These are phyloP conservation scores for Sporothrix curviconia DNA, from an alignment of 2,329 filamentous ascomycete genomes.

Conservation along the genomic window DNA sequence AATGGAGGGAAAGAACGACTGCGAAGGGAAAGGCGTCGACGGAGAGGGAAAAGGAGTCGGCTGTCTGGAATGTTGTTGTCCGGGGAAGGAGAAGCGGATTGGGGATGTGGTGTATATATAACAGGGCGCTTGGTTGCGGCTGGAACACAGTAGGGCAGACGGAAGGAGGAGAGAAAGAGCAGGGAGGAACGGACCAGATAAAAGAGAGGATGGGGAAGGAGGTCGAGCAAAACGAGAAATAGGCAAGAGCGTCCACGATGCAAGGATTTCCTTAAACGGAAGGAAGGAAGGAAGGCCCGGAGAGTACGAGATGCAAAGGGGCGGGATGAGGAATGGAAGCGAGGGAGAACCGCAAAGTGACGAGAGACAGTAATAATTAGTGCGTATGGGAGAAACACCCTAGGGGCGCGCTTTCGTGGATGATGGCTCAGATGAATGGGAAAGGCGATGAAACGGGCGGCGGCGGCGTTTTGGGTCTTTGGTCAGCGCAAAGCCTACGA, in stretches of 20 bases:
- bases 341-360: constrained; percentile 5
- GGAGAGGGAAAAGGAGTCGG: neutral
- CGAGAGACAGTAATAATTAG: constrained; percentile 2
- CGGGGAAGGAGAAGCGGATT: neutral
- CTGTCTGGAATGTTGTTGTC: constrained; percentile 1
- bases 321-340: neutral
- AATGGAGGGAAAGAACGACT: neutral
- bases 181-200: neutral
- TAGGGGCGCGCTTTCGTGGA: neutral
- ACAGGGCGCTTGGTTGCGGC: too few relatives aligned
- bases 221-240: too few relatives aligned
- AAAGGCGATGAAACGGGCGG: too few relatives aligned
- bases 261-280: neutral
- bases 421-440: neutral
- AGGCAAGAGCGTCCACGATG: neutral
- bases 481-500: too few relatives aligned
- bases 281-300: neutral
- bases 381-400: neutral
- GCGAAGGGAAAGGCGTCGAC: neutral
- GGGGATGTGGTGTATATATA: neutral
- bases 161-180: neutral
- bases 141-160: neutral
- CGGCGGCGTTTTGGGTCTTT: too few relatives aligned
- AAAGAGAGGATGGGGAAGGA: neutral
- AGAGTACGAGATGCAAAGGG: neutral